Evolutionary conservation across 768 basidiomycete genomes (phyloP).

Genomic region (Trametes cingulata): DNA sequence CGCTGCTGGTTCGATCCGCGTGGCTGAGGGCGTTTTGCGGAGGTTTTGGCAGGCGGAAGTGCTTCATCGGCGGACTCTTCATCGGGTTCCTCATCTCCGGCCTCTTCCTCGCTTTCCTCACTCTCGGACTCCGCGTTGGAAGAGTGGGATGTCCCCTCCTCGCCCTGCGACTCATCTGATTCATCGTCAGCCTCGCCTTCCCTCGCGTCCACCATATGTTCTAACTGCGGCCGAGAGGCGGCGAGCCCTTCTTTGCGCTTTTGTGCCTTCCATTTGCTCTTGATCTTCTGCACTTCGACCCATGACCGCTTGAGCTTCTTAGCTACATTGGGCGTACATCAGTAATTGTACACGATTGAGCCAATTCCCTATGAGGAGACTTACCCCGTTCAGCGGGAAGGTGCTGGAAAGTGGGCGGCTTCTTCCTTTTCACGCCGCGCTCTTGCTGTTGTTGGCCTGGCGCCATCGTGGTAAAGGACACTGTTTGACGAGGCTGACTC

Average conservation of each 20-base stretch:
- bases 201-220: constrained; percentile 18
- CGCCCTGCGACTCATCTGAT: not conserved
- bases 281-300: constrained; percentile 75
- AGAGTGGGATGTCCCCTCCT: not conserved
- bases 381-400: constrained; percentile 63
- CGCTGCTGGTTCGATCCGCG: not conserved
- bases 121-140: not conserved
- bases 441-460: constrained; percentile 8
- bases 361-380: constrained; percentile 18
- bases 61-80: constrained; percentile 16
- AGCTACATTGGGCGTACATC: constrained; percentile 44
- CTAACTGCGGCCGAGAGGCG: constrained; percentile 13
- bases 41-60: not conserved
- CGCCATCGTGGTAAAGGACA: not conserved
- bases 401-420: constrained; percentile 72
- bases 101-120: not conserved
- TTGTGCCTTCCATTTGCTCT: constrained; percentile 74
- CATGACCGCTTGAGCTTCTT: constrained; percentile 81
- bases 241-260: constrained; percentile 52
- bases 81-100: constrained; percentile 19
- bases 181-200: not conserved
- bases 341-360: not conserved
- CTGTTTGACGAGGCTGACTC: not conserved
- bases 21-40: not conserved
- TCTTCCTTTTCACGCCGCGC: constrained; percentile 47